Base-by-base conservation (phyloP, 2,329 filamentous ascomycete species). In the Bipolaris zeicola region DNA sequence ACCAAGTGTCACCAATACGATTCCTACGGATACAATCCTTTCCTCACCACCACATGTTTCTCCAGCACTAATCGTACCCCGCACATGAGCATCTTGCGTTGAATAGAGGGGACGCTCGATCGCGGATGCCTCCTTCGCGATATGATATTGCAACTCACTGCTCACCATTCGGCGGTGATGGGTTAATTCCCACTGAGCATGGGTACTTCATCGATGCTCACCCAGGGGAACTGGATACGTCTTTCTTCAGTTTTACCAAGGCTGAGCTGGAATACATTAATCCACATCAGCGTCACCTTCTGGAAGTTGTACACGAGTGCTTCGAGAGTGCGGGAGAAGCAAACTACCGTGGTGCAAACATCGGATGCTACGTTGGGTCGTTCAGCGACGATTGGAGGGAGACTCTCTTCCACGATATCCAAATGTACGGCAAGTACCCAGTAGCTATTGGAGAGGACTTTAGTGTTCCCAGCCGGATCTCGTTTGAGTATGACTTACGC, bases 311-410 rank as follows among this genome's bases (percentile, higher is more conserved):
- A 0, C 56, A 62, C 4, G 73, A 78, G 56, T 69, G 72, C 1
- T 55, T 84, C 2, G 74, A 78, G 39, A 69, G 67, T 53, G 69
- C 63, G 22, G 73, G 69, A 5, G 47, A 63, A 1, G 45, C 54
- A 1, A 51, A 28, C 60, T 38, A 18, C 4, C 22, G 31, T 8
- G 74, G 73, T 36, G 53, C 64, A 53, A 56, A 76, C 60, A 61
- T 57, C 39, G 65, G 75, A 50, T 41, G 66, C 3, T 50, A 50
- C 22, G 16, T 34, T 3, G 47, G 47, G 4, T 14, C 2, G 58
- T 71, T 69, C 44, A 62, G 63, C 10, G 62, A 74, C 11, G 64
- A 66, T 44, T 63, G 63, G 57, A 13, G 18, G 24, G 36, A 53
- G 22, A 49, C 31, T 10, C 18, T 6, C 7, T 6, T 14, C n/a